A percentile compares a stretch with the other conserved stretches of the same genome.
Evolutionary conservation across 2,329 filamentous ascomycete genomes (phyloP).

Genomic region (Cladosporium colombiae): DNA sequence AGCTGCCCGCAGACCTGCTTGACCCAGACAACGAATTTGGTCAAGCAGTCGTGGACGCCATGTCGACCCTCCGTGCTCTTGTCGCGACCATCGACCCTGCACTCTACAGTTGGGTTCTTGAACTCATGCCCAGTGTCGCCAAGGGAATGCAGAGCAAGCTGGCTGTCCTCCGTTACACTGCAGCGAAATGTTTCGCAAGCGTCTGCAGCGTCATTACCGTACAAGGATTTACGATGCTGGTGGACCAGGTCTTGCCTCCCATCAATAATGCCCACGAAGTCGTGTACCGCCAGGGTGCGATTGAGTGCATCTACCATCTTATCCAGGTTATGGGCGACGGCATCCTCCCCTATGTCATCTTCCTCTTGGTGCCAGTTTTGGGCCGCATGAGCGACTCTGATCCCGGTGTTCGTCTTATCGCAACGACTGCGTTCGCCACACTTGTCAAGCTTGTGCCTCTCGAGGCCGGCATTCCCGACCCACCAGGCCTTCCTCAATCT

Average conservation of each 20-base stretch:
- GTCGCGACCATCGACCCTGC: slow-evolving; percentile 81
- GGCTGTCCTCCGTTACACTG: slow-evolving; percentile 93
- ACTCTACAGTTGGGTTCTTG: slow-evolving; percentile 77
- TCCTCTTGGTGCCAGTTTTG: slow-evolving; percentile 94
- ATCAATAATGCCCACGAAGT: slow-evolving; percentile 90
- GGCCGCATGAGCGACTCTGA: slow-evolving; percentile 98
- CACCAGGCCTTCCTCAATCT: slow-evolving; percentile 85
- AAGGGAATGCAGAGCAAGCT: slow-evolving; percentile 84
- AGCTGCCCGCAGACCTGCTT: slow-evolving; percentile 69
- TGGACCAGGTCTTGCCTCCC: slow-evolving; percentile 87
- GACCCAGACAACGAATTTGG: slow-evolving; percentile 75
- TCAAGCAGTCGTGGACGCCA: slow-evolving; percentile 88
- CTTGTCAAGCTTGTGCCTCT: slow-evolving; percentile 95
- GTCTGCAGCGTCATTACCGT: slow-evolving; percentile 96
- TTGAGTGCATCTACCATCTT: slow-evolving; percentile 93
- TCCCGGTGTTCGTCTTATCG: slow-evolving; percentile 88
- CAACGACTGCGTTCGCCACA: slow-evolving; percentile 95
- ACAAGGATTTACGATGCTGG: slow-evolving; percentile 91
- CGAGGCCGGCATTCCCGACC: slow-evolving; percentile 95
- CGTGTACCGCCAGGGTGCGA: slow-evolving; percentile 85
- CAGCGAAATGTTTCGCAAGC: slow-evolving; percentile 94
- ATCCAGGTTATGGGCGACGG: slow-evolving; percentile 98
- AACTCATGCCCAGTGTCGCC: slow-evolving; percentile 80
- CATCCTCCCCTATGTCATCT: slow-evolving; percentile 96
- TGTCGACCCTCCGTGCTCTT: slow-evolving; percentile 89